Conservation (phyloP, 352 stramenopile genomes). For the Phytopythium vexans region DNA sequence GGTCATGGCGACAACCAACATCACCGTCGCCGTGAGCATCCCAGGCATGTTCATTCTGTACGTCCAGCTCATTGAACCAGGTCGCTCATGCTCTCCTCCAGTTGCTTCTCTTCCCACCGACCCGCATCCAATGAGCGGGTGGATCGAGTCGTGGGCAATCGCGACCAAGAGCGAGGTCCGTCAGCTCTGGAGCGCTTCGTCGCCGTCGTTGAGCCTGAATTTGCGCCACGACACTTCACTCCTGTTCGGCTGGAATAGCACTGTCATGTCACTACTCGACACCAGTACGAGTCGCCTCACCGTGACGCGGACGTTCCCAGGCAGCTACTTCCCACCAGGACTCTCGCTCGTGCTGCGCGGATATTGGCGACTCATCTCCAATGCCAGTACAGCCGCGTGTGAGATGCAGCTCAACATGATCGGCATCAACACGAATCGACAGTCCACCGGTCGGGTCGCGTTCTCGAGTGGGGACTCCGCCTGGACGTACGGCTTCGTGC, state of each 20-base stretch:
- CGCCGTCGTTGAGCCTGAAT: conserved; percentile 11
- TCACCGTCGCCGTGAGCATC: conserved; percentile 14
- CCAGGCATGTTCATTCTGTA: conserved; percentile 22
- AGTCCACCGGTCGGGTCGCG: not conserved
- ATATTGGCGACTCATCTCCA: conserved; percentile 22
- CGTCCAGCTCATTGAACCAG: conserved; percentile 26
- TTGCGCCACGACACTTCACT: conserved; percentile 30
- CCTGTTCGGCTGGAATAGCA: conserved; percentile 28
- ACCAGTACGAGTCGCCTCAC: conserved; percentile 11
- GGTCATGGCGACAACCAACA: conserved; percentile 3
- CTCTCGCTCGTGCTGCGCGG: conserved; percentile 40
- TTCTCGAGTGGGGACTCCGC: conserved; percentile 12
- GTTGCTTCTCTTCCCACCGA: conserved; percentile 13
- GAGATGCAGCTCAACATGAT: conserved; percentile 25
- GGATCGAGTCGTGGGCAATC: conserved; percentile 44
- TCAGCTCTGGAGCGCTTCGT: conserved; percentile 22
- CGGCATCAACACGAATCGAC: conserved; percentile 16
- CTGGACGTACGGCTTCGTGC: conserved; percentile 37
- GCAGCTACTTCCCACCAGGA: conserved; percentile 30
- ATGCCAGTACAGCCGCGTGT: conserved; percentile 10
- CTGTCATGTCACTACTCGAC: conserved; percentile 27
- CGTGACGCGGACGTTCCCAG: conserved; percentile 25
- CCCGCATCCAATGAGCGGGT: conserved; percentile 36
- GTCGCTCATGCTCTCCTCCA: conserved; percentile 26
- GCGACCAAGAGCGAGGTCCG: conserved; percentile 27